Conservation (phyloP, 164 flowering plant genomes). For the Stephania yunnanensis region DNA sequence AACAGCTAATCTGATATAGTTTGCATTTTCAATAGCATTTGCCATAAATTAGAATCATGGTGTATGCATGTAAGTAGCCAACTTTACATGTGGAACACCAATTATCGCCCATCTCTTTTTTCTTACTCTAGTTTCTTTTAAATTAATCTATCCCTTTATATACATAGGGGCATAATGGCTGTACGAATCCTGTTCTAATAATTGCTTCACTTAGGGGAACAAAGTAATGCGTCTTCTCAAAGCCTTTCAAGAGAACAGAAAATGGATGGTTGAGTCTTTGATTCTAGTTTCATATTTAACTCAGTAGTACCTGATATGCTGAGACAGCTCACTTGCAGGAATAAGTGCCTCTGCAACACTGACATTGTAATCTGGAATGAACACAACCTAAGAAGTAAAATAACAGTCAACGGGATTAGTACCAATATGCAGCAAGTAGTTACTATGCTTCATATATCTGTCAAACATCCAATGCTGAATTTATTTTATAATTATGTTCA, state of each 20-base stretch:
- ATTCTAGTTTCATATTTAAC: background rate
- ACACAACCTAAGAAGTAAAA: constrained; percentile 50
- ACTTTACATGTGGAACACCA: background rate
- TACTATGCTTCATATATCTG: background rate
- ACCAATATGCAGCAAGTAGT: background rate
- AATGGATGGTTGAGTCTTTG: background rate
- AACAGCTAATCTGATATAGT: background rate
- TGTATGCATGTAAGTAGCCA: background rate
- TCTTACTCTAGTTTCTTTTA: background rate
- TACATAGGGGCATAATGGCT: background rate
- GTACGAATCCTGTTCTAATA: background rate
- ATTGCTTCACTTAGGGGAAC: background rate
- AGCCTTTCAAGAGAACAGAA: background rate
- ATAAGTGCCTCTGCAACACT: constrained; percentile 91
- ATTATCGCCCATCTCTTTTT: background rate
- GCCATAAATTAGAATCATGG: background rate
- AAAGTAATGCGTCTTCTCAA: background rate
- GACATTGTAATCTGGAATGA: constrained; percentile 93
- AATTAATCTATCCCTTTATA: background rate
- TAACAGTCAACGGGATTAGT: background rate
- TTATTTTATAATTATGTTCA: background rate
- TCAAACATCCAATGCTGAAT: background rate
- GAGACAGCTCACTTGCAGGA: constrained; percentile 93
- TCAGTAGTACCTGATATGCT: constrained; percentile 78
- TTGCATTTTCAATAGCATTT: background rate